Conservation (phyloP, 805 yeast species). For the Yamadazyma philogaea region DNA sequence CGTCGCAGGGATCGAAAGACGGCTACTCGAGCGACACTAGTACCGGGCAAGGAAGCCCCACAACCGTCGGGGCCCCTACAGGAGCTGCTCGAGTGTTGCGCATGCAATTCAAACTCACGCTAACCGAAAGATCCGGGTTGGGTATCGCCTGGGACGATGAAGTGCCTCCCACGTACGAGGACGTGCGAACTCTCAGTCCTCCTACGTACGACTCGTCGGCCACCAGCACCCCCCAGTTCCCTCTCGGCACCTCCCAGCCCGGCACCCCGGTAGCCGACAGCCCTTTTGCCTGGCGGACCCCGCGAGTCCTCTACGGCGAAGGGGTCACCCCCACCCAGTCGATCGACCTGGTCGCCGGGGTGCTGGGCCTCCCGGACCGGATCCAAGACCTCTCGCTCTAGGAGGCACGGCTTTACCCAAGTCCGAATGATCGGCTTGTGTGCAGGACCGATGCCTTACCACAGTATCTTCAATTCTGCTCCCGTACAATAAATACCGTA, state of each 20-base stretch:
- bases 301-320: slow-evolving; percentile 42
- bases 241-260: slow-evolving; percentile 11
- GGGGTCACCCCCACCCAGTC: slow-evolving; percentile 37
- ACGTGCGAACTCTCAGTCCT: slow-evolving; percentile 79
- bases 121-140: slow-evolving; percentile 89
- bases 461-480: no score
- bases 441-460: neutral
- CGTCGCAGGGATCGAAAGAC: slow-evolving; percentile 15
- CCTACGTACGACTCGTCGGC: slow-evolving; percentile 58
- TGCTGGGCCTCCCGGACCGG: slow-evolving; percentile 11
- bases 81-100: slow-evolving; percentile 93
- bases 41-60: slow-evolving; percentile 1
- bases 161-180: slow-evolving; percentile 94
- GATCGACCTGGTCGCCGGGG: slow-evolving; percentile 27
- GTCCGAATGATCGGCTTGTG: neutral
- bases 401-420: neutral
- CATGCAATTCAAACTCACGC: slow-evolving; percentile 84
- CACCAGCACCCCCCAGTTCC: slow-evolving; percentile 22
- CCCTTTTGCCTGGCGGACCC: slow-evolving; percentile 23
- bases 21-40: neutral
- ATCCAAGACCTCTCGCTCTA: slow-evolving; percentile 29
- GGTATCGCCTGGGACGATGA: slow-evolving; percentile 99
- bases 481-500: no score
- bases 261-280: slow-evolving; percentile 8
- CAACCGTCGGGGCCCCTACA: slow-evolving; percentile 66